Conservation (phyloP, 805 yeast species). For the Starmerella vaccinii region DNA sequence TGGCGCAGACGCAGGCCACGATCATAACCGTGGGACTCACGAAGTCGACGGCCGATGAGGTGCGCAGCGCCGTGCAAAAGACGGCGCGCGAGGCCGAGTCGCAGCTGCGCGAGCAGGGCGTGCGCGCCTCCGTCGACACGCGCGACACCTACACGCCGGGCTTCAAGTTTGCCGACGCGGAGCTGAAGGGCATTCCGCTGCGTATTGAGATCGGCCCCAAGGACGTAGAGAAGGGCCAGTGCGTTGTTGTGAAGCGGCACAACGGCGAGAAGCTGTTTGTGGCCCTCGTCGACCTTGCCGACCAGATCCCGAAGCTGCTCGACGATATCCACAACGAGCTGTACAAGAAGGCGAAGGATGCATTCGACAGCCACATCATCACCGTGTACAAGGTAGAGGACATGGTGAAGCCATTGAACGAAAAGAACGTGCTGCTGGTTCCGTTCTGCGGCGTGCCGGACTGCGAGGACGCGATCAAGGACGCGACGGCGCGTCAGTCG, state of each 20-base stretch:
- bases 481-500: conserved; percentile 63
- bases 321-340: conserved; percentile 72
- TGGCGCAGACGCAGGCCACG: conserved; percentile 83
- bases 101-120: conserved; percentile 47
- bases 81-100: conserved; percentile 64
- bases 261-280: conserved; percentile 65
- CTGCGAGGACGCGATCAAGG: conserved; percentile 97
- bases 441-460: conserved; percentile 97
- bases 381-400: conserved; percentile 77
- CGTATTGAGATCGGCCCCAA: conserved; percentile 95
- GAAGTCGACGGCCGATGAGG: conserved; percentile 68
- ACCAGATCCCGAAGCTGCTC: conserved; percentile 60
- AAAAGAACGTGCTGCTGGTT: conserved; percentile 77
- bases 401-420: conserved; percentile 84
- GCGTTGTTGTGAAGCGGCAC: conserved; percentile 87
- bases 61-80: conserved; percentile 54
- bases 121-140: conserved; percentile 77
- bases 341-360: conserved; percentile 66
- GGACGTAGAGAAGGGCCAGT: conserved; percentile 72
- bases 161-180: conserved; percentile 97
- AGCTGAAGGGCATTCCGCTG: conserved; percentile 88
- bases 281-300: conserved; percentile 52
- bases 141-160: conserved; percentile 95
- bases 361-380: conserved; percentile 76
- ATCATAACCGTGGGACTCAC: conserved; percentile 94